A percentile compares a stretch with the other conserved stretches of the same genome.
phyloP scores from a whole-genome alignment of 768 basidiomycete genomes.

The Porpolomopsis calyptriformis region DNA sequence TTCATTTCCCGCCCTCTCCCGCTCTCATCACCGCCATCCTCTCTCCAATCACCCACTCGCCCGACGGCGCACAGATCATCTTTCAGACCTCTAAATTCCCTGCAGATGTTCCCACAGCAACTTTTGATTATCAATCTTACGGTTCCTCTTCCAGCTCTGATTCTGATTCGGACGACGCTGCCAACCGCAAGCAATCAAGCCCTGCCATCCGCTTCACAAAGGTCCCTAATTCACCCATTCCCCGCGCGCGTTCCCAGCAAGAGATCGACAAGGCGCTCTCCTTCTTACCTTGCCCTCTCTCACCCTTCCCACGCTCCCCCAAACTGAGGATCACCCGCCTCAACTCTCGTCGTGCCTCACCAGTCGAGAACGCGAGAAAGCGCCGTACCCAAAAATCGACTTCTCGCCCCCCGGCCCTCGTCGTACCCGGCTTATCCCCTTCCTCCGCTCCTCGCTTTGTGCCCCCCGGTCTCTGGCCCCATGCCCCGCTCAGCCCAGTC shows the following conservation, averaged over 20 bases:
- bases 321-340: conserved; percentile 25
- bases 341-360: no score
- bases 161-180: conserved; percentile 7
- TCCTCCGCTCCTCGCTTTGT: conserved; percentile 12
- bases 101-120: conserved; percentile 5
- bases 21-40: conserved; percentile 61
- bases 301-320: conserved; percentile 31
- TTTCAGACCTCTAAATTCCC: conserved; percentile 22
- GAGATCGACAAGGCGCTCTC: conserved; percentile 1
- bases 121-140: conserved; percentile 1
- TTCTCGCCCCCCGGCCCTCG: conserved; percentile 13
- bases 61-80: conserved; percentile 54
- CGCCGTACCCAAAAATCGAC: no score
- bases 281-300: conserved; percentile 5
- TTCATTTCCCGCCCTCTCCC: conserved; percentile 27
- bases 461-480: conserved; percentile 17
- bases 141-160: conserved; percentile 3
- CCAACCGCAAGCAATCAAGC: neutral
- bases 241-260: conserved; percentile 4
- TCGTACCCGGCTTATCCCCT: conserved; percentile 12
- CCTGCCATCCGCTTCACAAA: conserved; percentile 6
- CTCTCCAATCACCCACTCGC: conserved; percentile 39
- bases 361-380: no score
- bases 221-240: conserved; percentile 7
- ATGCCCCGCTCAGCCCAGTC: conserved; percentile 19